Conservation (phyloP, 2,329 filamentous ascomycete genomes). For the Cadophora luteo-olivacea region DNA sequence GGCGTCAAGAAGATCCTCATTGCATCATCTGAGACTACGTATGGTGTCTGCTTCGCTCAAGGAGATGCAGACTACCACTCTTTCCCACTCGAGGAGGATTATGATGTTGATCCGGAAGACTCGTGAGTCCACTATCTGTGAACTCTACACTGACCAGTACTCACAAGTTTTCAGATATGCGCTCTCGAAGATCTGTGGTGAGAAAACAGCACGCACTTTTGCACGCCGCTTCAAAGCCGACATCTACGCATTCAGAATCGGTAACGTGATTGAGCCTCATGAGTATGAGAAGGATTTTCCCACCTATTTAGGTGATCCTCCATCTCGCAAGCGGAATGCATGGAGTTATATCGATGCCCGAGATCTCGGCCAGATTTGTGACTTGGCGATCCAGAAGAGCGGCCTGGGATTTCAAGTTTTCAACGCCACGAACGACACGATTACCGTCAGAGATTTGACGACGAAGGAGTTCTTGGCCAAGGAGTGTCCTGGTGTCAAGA, state of each 20-base stretch:
- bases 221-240: constrained; percentile 61
- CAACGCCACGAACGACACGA: constrained; percentile 68
- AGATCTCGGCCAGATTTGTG: constrained; percentile 67
- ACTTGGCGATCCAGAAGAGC: constrained; percentile 57
- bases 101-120: constrained; percentile 57
- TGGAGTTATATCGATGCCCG: constrained; percentile 69
- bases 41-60: constrained; percentile 67
- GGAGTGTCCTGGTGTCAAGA: constrained; percentile 54
- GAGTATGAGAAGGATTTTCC: constrained; percentile 63
- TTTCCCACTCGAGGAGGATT: constrained; percentile 65
- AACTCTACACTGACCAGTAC: not conserved
- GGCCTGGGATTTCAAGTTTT: constrained; percentile 68
- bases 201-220: constrained; percentile 61
- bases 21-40: constrained; percentile 64
- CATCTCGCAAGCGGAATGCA: constrained; percentile 60
- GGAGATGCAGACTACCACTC: constrained; percentile 60
- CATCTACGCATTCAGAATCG: constrained; percentile 66
- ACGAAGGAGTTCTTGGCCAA: constrained; percentile 59
- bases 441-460: constrained; percentile 55
- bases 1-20: constrained; percentile 68
- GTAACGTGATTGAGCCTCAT: constrained; percentile 66
- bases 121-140: constrained; percentile 39
- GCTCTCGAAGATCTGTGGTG: constrained; percentile 64
- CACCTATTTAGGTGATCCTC: constrained; percentile 56
- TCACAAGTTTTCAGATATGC: constrained; percentile 51